phyloP scores from a whole-genome alignment of 2,329 filamentous ascomycete genomes.

The Dactylellina sp. region DNA sequence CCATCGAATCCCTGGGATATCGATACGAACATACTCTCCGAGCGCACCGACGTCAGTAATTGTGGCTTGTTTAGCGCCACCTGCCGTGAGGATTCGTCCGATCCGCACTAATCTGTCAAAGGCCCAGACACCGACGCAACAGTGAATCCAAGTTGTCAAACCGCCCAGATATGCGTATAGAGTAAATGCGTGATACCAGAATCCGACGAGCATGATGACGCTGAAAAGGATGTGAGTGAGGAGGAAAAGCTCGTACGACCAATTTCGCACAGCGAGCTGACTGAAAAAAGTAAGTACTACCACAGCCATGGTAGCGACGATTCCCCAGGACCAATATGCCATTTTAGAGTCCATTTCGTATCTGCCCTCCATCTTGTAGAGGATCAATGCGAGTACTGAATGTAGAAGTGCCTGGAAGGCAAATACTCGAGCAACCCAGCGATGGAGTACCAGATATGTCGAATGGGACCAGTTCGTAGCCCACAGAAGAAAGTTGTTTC shows the following conservation, averaged over 20 bases:
- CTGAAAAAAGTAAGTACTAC: conserved; percentile 62
- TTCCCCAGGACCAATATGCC: conserved; percentile 66
- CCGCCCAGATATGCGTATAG: conserved; percentile 62
- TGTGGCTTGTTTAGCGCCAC: conserved; percentile 63
- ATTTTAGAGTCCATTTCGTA: conserved; percentile 60
- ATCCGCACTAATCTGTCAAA: conserved; percentile 66
- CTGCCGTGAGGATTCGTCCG: conserved; percentile 62
- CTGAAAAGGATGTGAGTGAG: conserved; percentile 55
- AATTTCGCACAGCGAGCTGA: conserved; percentile 63
- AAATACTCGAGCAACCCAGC: conserved; percentile 67
- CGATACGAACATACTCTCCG: conserved; percentile 64
- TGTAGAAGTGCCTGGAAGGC: conserved; percentile 67
- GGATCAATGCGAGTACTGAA: conserved; percentile 64
- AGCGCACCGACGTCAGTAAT: conserved; percentile 63
- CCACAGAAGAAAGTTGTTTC: conserved; percentile 68
- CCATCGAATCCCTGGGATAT: conserved; percentile 65
- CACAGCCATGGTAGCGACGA: conserved; percentile 63
- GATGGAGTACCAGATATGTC: conserved; percentile 68
- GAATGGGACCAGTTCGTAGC: conserved; percentile 68
- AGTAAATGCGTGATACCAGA: conserved; percentile 65
- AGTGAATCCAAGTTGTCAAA: conserved; percentile 68
- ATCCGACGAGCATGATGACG: conserved; percentile 64
- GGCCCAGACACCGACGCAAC: conserved; percentile 65
- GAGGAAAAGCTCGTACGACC: conserved; percentile 66
- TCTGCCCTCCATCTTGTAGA: conserved; percentile 61